phyloP scores from a whole-genome alignment of 2,329 filamentous ascomycete species.

The Fusarium foetens region DNA sequence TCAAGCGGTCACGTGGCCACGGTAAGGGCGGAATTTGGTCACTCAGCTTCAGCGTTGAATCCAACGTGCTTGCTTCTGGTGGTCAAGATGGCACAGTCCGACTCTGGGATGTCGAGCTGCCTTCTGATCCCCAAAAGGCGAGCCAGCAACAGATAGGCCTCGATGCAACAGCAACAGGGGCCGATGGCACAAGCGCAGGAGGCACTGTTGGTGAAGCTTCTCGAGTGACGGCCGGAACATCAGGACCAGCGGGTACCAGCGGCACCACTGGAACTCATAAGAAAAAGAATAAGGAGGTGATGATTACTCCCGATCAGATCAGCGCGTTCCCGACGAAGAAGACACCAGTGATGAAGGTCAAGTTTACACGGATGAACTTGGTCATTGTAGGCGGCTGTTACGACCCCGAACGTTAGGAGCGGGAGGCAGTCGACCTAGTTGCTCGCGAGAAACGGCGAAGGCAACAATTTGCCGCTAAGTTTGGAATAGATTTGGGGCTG shows the following conservation, averaged over 20 bases:
- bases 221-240: slow-evolving; percentile 40
- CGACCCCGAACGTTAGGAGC: slow-evolving; percentile 60
- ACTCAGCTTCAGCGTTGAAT: slow-evolving; percentile 92
- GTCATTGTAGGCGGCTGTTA: slow-evolving; percentile 85
- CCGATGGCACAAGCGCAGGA: slow-evolving; percentile 53
- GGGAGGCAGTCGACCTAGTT: slow-evolving; percentile 20
- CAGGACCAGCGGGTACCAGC: slow-evolving; percentile 44
- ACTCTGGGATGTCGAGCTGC: slow-evolving; percentile 88
- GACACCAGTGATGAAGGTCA: slow-evolving; percentile 90
- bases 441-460: slow-evolving; percentile 16
- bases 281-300: slow-evolving; percentile 91
- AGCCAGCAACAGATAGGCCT: slow-evolving; percentile 57
- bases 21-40: slow-evolving; percentile 94
- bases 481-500: slow-evolving; percentile 33
- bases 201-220: slow-evolving; percentile 45
- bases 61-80: slow-evolving; percentile 87
- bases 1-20: slow-evolving; percentile 94
- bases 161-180: slow-evolving; percentile 55
- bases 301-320: slow-evolving; percentile 92
- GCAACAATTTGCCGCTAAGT: slow-evolving; percentile 28
- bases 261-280: slow-evolving; percentile 56
- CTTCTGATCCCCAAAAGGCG: slow-evolving; percentile 72
- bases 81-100: slow-evolving; percentile 93
- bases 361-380: slow-evolving; percentile 95
- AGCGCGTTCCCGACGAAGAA: slow-evolving; percentile 96